Evolutionary conservation across 768 basidiomycete genomes (phyloP).

Genomic region (Filobasidium floriforme): DNA sequence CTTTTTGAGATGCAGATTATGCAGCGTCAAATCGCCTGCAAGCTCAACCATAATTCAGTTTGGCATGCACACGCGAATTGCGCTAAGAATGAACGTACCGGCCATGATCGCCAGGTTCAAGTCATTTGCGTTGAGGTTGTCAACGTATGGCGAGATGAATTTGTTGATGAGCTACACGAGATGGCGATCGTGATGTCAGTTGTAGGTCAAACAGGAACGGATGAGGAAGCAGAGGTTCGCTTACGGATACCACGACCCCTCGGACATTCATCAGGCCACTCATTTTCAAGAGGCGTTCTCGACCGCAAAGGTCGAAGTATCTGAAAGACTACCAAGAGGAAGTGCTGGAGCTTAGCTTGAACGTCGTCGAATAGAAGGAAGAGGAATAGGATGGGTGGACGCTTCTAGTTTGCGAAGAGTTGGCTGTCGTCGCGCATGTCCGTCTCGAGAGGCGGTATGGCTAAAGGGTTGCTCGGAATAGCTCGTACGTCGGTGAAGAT

Average conservation of each 20-base stretch:
- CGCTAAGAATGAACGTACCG: conserved; percentile 13
- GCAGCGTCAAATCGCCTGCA: conserved; percentile 46
- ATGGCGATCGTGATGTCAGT: not conserved
- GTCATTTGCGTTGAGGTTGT: conserved; percentile 89
- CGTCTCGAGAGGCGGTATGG: no score
- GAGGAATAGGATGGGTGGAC: no score
- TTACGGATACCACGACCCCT: conserved; percentile 15
- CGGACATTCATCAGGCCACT: conserved; percentile 19
- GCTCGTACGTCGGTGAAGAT: no score
- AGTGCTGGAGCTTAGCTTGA: no score
- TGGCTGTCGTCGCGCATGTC: no score
- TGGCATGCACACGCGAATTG: not conserved
- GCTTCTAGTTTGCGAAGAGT: no score
- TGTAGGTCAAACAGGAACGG: not conserved
- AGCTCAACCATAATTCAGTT: not conserved
- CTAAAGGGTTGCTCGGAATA: no score
- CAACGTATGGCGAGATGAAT: conserved; percentile 88
- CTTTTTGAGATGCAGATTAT: conserved; percentile 79
- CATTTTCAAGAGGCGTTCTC: not conserved
- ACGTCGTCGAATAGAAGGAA: no score
- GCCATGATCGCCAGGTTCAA: conserved; percentile 63
- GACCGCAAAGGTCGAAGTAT: no score
- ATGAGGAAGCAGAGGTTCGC: not conserved
- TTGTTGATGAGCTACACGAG: conserved; percentile 68
- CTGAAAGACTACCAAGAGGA: no score